phyloP scores from a whole-genome alignment of 306 rosid genomes.

The Quercus gilva region DNA sequence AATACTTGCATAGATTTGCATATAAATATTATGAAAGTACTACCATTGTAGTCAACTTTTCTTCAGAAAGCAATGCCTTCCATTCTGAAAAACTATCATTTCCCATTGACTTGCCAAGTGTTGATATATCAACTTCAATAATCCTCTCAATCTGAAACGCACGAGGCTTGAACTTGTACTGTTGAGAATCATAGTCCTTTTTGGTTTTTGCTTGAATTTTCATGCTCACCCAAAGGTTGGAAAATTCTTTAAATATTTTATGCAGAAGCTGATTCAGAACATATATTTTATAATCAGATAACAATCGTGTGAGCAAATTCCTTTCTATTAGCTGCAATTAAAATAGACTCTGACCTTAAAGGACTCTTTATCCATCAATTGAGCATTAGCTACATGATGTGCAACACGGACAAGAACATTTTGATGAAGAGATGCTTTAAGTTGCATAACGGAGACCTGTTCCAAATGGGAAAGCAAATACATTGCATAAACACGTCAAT shows the following conservation, averaged over 20 bases:
- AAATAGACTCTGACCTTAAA: constrained; percentile 49
- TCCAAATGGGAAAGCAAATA: constrained; percentile 11
- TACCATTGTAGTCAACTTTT: constrained; percentile 32
- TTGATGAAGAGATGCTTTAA: constrained; percentile 45
- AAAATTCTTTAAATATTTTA: constrained; percentile 56
- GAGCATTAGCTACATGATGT: constrained; percentile 47
- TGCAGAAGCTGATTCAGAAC: constrained; percentile 58
- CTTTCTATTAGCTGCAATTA: constrained; percentile 9
- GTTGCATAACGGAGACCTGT: constrained; percentile 55
- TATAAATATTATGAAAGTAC: constrained; percentile 6
- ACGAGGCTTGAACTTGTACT: constrained; percentile 75
- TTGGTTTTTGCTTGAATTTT: constrained; percentile 50
- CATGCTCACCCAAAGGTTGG: constrained; percentile 62
- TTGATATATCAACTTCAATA: constrained; percentile 60
- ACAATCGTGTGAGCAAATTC: not conserved
- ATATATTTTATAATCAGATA: constrained; percentile 20
- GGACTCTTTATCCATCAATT: constrained; percentile 58
- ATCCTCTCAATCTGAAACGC: constrained; percentile 63
- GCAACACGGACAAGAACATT: constrained; percentile 67
- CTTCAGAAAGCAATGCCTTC: constrained; percentile 54
- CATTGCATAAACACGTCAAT: not conserved
- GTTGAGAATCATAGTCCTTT: constrained; percentile 56
- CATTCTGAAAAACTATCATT: constrained; percentile 59
- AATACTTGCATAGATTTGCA: not conserved
- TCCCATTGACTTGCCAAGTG: constrained; percentile 34